Evolutionary conservation across 2,329 filamentous ascomycete genomes (phyloP).

Genomic region (Stenocarpella maydis): DNA sequence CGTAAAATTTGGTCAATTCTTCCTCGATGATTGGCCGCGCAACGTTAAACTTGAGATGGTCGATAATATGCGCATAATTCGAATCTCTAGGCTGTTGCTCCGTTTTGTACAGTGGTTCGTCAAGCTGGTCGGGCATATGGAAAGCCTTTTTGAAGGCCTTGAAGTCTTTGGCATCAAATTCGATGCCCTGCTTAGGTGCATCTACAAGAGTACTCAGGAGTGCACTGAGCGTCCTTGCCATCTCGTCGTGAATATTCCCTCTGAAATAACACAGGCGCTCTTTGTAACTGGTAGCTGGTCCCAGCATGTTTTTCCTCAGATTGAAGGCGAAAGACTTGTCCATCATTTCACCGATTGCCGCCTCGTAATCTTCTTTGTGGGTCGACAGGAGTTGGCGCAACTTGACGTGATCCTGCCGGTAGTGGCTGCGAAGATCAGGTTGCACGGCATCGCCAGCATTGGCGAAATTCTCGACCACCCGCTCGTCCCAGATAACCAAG

Average conservation of each 20-base stretch:
- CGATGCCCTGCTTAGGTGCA: conserved; percentile 61
- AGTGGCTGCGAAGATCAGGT: conserved; percentile 56
- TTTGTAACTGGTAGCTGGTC: conserved; percentile 70
- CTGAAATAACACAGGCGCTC: conserved; percentile 69
- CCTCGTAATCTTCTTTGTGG: conserved; percentile 36
- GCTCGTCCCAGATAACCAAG: conserved; percentile 78
- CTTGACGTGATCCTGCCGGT: conserved; percentile 57
- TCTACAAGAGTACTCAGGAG: conserved; percentile 65
- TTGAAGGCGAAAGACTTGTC: conserved; percentile 65
- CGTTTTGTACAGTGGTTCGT: conserved; percentile 55
- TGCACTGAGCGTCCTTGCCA: conserved; percentile 59
- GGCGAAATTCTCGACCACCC: conserved; percentile 70
- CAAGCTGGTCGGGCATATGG: conserved; percentile 36
- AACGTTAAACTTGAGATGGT: conserved; percentile 66
- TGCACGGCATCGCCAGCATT: conserved; percentile 62
- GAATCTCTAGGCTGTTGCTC: conserved; percentile 42
- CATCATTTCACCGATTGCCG: conserved; percentile 56
- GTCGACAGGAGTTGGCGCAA: conserved; percentile 53
- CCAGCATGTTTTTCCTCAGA: conserved; percentile 64
- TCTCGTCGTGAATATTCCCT: conserved; percentile 54
- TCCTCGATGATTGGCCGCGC: conserved; percentile 52
- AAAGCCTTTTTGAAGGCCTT: conserved; percentile 45
- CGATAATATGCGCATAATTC: conserved; percentile 61
- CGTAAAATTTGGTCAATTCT: conserved; percentile 47
- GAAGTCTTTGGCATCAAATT: conserved; percentile 56